Base-by-base conservation (phyloP, 208 protist genomes). In the Leishmania tropica region DNA sequence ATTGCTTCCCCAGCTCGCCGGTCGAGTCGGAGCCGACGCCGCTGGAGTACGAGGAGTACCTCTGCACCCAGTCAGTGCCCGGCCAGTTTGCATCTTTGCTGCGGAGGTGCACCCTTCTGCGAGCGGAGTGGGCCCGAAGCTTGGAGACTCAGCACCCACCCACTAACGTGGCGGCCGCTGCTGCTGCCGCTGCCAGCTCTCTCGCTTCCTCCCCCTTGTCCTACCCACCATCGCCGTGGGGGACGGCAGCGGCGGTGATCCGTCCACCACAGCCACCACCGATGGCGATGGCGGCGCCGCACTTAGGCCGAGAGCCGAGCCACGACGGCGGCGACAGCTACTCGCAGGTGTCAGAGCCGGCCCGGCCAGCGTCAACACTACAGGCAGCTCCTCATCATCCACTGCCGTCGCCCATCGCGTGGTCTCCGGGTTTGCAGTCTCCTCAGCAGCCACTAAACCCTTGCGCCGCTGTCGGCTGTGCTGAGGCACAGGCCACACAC, bases 81-180 rank as follows among this genome's bases (percentile, higher is more conserved):
- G 76, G 7, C 1, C 24, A 73, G 35, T 86, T 80, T 42, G 88
- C 79, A 24, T 35, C 82, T 45, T 56, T 89, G 70, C 79, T 93
- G 67, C 81, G 84, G 19, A 76, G 75, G 53, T 85, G 89, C 75
- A 75, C 86, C 0, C 76, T 87, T 28, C 87, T 91, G 19, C 51
- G 70, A 4, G 89, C 83, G 35, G 84, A 90, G 48, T 93, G 89
- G 89, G 85, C 89, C n/a, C 60, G 77, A 42, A 58, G 77, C n/a
- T 64, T 58, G 56, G 81, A 77, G 62, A 42, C 21, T 24, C 60
- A 45, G 11, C 81, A 72, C 76, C 71, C 64, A 79, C 75, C 35
- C 74, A 73, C 8, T 17, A 54, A 24, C 42, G 58, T 67, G 28
- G n/a, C 3, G 21, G 35, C 28, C 28, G 70, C 51, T 54, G 45